Conservation (phyloP, 768 basidiomycete species). For the Mycena epipterygia region DNA sequence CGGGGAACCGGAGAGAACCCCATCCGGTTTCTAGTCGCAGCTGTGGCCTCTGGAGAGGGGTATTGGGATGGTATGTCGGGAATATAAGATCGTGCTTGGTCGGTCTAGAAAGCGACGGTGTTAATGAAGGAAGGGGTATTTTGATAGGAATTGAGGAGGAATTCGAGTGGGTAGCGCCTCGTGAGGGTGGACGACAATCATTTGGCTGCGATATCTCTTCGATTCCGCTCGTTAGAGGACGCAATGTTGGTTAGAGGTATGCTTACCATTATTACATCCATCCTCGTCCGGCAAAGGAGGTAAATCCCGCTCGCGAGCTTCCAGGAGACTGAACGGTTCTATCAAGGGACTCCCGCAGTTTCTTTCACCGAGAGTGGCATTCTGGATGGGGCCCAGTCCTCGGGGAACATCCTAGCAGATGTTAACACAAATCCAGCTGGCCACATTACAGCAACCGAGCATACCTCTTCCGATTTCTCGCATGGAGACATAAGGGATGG, state of each 20-base stretch:
- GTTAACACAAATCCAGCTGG: not conserved
- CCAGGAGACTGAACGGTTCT: not conserved
- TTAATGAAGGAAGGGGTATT: not conserved
- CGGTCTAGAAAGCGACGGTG: constrained; percentile 1
- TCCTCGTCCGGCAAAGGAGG: constrained; percentile 16
- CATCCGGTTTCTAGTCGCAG: constrained; percentile 15
- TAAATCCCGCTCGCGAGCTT: constrained; percentile 14
- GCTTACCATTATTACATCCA: not conserved
- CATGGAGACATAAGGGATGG: constrained; percentile 1
- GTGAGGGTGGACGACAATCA: not conserved
- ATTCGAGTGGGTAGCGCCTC: not conserved
- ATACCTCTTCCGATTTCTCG: constrained; percentile 9
- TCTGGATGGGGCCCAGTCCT: not conserved
- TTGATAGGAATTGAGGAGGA: not conserved
- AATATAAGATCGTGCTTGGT: constrained; percentile 9
- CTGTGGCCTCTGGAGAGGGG: not conserved
- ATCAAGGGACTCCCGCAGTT: not conserved
- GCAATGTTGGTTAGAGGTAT: too few species aligned
- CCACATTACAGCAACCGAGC: not conserved
- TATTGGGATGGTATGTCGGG: not conserved
- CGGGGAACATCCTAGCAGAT: not conserved
- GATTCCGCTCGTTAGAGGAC: not conserved
- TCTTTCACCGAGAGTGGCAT: not conserved
- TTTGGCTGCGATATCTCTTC: not conserved
- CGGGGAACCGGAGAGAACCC: not conserved